Base-by-base conservation (phyloP, 306 rosid genomes). In the Trifolium fragiferum region DNA sequence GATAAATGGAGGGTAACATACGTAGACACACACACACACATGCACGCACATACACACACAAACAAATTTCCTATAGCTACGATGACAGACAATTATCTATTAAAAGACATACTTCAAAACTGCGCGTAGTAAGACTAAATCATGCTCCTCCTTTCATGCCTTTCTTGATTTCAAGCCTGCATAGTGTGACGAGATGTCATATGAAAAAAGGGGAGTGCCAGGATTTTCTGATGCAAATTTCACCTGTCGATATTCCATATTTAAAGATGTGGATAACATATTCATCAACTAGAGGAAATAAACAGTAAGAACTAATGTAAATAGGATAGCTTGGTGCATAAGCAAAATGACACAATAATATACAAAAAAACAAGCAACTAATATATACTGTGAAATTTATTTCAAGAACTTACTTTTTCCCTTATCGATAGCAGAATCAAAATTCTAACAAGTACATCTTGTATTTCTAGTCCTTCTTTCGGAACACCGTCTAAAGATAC, bases 81-180 rank as follows among this genome's bases (percentile, higher is more conserved):
- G 41, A 59, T 27, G 38, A 14, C 6, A 59, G 37, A 59, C 19
- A 59, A 63, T 35, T 40, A 37, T 62, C 16, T 63, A 37, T 66
- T 20, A 40, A 18, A 53, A 57, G 44, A 70, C 90, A 79, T 92
- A 94, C 99, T 84, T 94, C 81, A 90, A 76, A 44, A 94, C 89
- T 0, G 96, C 93, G 53, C 67, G 89, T 78, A 94, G 76, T 77
- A 94, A 84, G 37, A 70, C 77, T 72, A 78, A 61, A 82, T 94
- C 99, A 66, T 91, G 96, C 73, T 90, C 89, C 87, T 90, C 95
- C 87, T 90, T 94, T 97, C 99, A 94, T 65, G 72, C 81, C 79
- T 82, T 92, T 75, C 89, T 90, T 82, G 86, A 93, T 86, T 79
- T 92, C 83, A 90, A 78, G 67, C 85, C 87, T 37, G 89, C 87